Evolutionary conservation across 1,284 basidiomycete species (phyloP).

Genomic region (Termitomyces sp.): DNA sequence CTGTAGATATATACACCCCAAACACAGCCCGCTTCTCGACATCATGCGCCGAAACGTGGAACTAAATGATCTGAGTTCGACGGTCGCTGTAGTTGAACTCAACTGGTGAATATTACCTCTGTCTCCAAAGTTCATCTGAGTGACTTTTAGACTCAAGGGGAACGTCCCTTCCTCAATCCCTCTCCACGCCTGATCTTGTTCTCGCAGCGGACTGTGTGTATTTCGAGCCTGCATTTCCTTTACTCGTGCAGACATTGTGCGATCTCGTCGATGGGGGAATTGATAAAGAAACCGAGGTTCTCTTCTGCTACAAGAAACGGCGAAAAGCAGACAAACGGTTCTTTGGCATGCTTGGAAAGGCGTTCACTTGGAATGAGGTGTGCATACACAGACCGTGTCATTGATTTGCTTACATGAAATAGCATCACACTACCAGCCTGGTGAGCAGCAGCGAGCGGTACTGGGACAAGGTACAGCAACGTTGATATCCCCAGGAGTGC

Average conservation of each 20-base stretch:
- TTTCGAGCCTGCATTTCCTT: slow-evolving; percentile 90
- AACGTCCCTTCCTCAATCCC: slow-evolving; percentile 37
- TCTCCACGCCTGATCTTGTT: slow-evolving; percentile 60
- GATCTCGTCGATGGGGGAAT: slow-evolving; percentile 48
- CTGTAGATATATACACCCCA: slow-evolving; percentile 12
- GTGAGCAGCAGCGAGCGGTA: slow-evolving; percentile 88
- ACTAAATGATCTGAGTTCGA: slow-evolving; percentile 53
- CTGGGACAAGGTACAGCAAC: slow-evolving; percentile 89
- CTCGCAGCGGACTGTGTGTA: slow-evolving; percentile 93
- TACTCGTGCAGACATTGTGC: slow-evolving; percentile 77
- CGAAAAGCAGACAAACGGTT: slow-evolving; percentile 93
- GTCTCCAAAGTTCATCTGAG: slow-evolving; percentile 13
- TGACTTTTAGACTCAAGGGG: slow-evolving; percentile 47
- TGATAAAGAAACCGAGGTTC: slow-evolving; percentile 49
- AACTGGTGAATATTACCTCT: slow-evolving; percentile 57
- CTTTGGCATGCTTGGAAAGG: slow-evolving; percentile 77
- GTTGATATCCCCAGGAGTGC: slow-evolving; percentile 89
- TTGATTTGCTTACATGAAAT: slow-evolving; percentile 32
- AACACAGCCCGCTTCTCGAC: slow-evolving; percentile 59
- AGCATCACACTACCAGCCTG: slow-evolving; percentile 92
- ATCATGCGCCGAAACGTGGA: slow-evolving; percentile 72
- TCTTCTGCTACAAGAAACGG: slow-evolving; percentile 93
- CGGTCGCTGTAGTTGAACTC: slow-evolving; percentile 62
- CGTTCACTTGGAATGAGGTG: slow-evolving; percentile 77
- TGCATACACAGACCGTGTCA: background rate